Conservation (phyloP, 2,329 filamentous ascomycete species). For the Cladosporium cucumerinum region DNA sequence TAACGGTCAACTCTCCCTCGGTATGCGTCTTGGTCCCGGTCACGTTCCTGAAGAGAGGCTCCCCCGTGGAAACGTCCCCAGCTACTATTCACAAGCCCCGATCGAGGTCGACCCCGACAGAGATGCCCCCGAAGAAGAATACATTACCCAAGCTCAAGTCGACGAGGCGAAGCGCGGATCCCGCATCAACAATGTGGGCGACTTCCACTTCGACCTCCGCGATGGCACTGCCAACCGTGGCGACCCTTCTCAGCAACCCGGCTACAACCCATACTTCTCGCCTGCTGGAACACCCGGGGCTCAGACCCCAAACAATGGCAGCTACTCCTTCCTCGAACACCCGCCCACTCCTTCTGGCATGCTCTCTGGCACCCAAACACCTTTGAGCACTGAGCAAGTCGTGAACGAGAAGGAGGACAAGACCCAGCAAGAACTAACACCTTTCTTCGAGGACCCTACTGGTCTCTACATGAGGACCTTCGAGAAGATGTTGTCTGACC, state of each 20-base stretch:
- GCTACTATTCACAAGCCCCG: constrained; percentile 13
- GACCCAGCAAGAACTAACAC: constrained; percentile 61
- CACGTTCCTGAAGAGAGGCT: constrained; percentile 19
- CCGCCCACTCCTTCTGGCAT: constrained; percentile 25
- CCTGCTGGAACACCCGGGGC: constrained; percentile 20
- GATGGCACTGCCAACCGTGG: constrained; percentile 26
- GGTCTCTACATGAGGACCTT: constrained; percentile 60
- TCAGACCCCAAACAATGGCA: constrained; percentile 23
- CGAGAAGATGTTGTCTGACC: constrained; percentile 53
- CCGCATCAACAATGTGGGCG: constrained; percentile 25
- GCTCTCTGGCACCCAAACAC: constrained; percentile 24
- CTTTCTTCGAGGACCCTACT: constrained; percentile 63
- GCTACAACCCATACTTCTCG: constrained; percentile 25
- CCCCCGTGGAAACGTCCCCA: constrained; percentile 11
- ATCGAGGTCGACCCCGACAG: not conserved
- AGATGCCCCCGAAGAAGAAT: constrained; percentile 28
- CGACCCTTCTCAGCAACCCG: not conserved
- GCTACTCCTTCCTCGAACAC: constrained; percentile 28
- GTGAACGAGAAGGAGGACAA: constrained; percentile 61
- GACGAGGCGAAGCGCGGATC: constrained; percentile 33
- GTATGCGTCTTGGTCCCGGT: constrained; percentile 32
- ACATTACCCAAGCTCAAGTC: constrained; percentile 31
- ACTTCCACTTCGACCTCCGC: constrained; percentile 32
- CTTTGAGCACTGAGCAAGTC: constrained; percentile 55
- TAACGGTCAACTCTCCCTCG: constrained; percentile 27